Evolutionary conservation across 352 stramenopile genomes (phyloP).

Genomic region (Pythium phragmitis): DNA sequence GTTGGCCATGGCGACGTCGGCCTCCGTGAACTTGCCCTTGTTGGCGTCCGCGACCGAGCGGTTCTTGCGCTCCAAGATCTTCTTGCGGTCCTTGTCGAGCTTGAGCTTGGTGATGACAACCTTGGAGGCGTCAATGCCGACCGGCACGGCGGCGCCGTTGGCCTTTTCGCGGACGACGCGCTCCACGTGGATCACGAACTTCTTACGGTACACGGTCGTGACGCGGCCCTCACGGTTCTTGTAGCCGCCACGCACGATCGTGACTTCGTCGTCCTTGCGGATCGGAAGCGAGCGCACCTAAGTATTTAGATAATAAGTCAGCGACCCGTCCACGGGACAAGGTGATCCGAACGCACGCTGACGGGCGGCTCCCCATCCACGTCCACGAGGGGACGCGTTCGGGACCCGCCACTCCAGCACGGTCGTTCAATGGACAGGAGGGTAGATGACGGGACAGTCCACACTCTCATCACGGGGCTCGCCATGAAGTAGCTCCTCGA

Average conservation of each 20-base stretch:
- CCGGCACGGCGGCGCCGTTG: constrained; percentile 95
- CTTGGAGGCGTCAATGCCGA: constrained; percentile 98
- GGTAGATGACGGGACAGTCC: constrained; percentile 5
- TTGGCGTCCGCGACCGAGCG: constrained; percentile 70
- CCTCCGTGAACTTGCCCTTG: constrained; percentile 91
- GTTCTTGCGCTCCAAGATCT: constrained; percentile 98
- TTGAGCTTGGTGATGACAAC: constrained; percentile 99
- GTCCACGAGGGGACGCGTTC: not conserved
- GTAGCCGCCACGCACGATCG: constrained; percentile 96
- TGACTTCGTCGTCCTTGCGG: constrained; percentile 99
- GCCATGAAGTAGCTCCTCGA: not conserved
- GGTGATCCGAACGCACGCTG: no score
- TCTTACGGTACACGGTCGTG: constrained; percentile 97
- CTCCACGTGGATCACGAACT: constrained; percentile 99
- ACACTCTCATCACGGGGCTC: not conserved
- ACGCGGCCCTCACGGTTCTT: constrained; percentile 99
- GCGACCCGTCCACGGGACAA: not conserved
- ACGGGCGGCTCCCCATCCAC: not conserved
- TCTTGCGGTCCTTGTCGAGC: constrained; percentile 99
- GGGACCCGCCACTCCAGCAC: not conserved
- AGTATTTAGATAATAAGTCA: constrained; percentile 20
- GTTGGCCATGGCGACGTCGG: constrained; percentile 84
- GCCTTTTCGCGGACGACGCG: constrained; percentile 98
- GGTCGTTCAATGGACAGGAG: not conserved
- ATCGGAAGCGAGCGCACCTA: constrained; percentile 98